Evolutionary conservation across 257 asterid genomes (phyloP), one percentile per base, ranked within the genome.

Genomic region (Eustoma russellianum): DNA sequence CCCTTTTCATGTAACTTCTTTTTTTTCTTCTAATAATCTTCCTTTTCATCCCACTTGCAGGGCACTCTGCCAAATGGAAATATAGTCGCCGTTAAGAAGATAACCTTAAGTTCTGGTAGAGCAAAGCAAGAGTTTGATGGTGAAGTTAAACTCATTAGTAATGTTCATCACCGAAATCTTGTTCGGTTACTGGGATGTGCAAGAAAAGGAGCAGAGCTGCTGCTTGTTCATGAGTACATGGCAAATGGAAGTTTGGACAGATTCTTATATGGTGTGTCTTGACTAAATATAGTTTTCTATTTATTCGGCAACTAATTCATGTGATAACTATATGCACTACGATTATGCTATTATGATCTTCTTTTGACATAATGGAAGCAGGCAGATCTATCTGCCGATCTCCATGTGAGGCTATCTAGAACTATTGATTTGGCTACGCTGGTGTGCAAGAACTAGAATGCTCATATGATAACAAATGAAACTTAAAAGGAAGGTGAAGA

Each of bases 151-250:
- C 94, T 88, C 17, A 77, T 88, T 57, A 83, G 94, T 40, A 88
- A 88, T 58, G 94, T 85, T 50, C 97, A 88, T 75, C 97, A 85
- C 41, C 94, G 95, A 47, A 88, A 88, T 55, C 94, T 85, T 40
- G 65, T 85, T 41, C 97, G 97, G 13, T 69, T 88, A 3, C 54
- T 88, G 41, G 95, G 97, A 30, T 88, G 83, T 70, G 83, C 89
- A 41, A 69, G 38, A 50, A 83, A 77, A 77, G 87, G 83, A 62
- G 63, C 85, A 38, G 83, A 85, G 48, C 77, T 85, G 14, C 76
- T 85, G 34, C 87, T 85, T 19, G 78, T 83, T 18, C 74, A 85
- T 6, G 94, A 88, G 34, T 88, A 77, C 78, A 83, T 88, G 97
- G 74, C 69, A 15, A 85, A 88, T 46, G 85, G 86, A n/a, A 85